A percentile compares a stretch with the other conserved stretches of the same genome.
Conservation (phyloP, 2,329 filamentous ascomycete genomes). For the Hymenoscyphus fructigenus region DNA sequence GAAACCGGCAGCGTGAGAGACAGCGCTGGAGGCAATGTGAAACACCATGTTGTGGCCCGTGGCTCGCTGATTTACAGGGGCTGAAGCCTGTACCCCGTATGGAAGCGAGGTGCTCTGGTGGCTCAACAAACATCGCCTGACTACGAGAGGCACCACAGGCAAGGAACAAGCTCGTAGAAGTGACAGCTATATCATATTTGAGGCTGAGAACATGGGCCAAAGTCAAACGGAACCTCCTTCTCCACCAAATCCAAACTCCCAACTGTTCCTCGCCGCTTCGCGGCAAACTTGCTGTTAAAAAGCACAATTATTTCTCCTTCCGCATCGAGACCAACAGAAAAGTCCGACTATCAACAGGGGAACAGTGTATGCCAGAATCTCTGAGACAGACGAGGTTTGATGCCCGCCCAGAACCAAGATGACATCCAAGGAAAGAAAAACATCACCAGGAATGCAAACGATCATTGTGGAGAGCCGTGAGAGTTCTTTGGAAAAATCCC, state of each 20-base stretch:
- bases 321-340: neutral
- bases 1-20: neutral
- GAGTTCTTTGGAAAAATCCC: neutral
- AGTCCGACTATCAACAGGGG: neutral
- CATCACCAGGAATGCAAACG: too few relatives aligned
- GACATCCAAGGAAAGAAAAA: neutral
- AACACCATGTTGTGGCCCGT: neutral
- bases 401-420: neutral
- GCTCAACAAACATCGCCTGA: neutral
- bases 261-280: too few relatives aligned
- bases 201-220: neutral
- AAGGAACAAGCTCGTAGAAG: neutral
- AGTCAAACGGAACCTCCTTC: too few relatives aligned
- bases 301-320: too few relatives aligned
- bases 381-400: constrained; percentile 12
- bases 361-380: neutral
- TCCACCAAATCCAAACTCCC: too few relatives aligned
- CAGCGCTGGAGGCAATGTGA: neutral
- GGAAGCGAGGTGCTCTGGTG: neutral
- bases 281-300: too few relatives aligned
- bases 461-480: neutral
- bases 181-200: neutral
- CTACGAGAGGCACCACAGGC: neutral
- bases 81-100: neutral
- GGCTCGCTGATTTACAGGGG: neutral